Conservation (phyloP, 306 rosid genomes). For the Trichosanthes cucumerina region DNA sequence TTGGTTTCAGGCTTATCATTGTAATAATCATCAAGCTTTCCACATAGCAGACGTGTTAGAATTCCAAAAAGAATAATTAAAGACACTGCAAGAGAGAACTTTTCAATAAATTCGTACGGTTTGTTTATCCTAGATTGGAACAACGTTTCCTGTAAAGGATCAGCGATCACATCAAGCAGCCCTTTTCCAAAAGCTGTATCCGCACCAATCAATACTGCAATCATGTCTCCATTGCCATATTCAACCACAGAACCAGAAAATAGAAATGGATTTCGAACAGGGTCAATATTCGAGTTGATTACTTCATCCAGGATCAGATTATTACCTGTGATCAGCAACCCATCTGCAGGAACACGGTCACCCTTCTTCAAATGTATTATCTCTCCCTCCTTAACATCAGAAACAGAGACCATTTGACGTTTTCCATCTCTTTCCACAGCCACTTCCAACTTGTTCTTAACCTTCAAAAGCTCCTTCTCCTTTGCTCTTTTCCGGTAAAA, state of each 20-base stretch:
- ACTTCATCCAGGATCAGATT: conserved; percentile 23
- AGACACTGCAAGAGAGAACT: conserved; percentile 20
- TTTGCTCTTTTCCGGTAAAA: conserved; percentile 16
- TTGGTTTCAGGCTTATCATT: conserved; percentile 41
- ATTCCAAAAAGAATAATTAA: conserved; percentile 23
- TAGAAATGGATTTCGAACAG: conserved; percentile 35
- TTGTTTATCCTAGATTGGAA: conserved; percentile 38
- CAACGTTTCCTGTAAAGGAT: conserved; percentile 10
- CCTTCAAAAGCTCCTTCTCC: conserved; percentile 16
- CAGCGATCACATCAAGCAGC: background rate
- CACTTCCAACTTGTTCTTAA: conserved; percentile 15
- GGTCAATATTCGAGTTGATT: conserved; percentile 11
- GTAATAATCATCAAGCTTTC: conserved; percentile 21
- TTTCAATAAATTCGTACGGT: conserved; percentile 28
- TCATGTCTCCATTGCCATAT: conserved; percentile 39
- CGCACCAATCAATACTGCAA: conserved; percentile 32
- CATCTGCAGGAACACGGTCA: conserved; percentile 50
- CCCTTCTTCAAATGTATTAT: conserved; percentile 22
- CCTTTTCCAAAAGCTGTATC: conserved; percentile 9
- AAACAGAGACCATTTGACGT: background rate
- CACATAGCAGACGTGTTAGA: conserved; percentile 31
- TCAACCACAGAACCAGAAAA: conserved; percentile 39
- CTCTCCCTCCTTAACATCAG: conserved; percentile 37
- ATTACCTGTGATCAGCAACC: conserved; percentile 24
- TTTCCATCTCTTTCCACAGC: conserved; percentile 21